Evolutionary conservation across 2,329 filamentous ascomycete genomes (phyloP).

Genomic region (Cercospora beticola): DNA sequence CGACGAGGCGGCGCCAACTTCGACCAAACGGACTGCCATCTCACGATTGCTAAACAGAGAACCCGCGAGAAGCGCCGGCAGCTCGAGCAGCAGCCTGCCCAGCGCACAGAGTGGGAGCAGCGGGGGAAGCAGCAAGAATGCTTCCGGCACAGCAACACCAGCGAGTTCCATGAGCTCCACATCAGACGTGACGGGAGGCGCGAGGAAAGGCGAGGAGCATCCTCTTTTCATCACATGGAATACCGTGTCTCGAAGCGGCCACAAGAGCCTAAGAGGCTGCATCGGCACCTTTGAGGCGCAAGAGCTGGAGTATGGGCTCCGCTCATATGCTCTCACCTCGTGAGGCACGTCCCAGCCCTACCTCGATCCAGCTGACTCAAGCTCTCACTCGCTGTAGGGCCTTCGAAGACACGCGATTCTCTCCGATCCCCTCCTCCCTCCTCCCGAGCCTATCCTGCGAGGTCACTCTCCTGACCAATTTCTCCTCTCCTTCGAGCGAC

Average conservation of each 20-base stretch:
- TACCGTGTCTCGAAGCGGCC: conserved; percentile 60
- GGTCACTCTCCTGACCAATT: conserved; percentile 68
- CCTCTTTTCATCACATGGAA: conserved; percentile 98
- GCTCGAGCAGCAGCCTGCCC: conserved; percentile 34
- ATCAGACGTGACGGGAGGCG: conserved; percentile 46
- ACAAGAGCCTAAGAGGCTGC: conserved; percentile 79
- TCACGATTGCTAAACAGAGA: conserved; percentile 42
- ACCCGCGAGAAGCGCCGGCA: conserved; percentile 23
- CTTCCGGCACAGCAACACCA: conserved; percentile 29
- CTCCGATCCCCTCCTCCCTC: conserved; percentile 63
- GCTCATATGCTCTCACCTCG: conserved; percentile 80
- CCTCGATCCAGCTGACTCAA: background rate
- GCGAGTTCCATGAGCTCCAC: conserved; percentile 46
- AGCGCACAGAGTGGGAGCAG: conserved; percentile 27
- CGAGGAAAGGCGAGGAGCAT: conserved; percentile 42
- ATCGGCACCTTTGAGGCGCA: conserved; percentile 90
- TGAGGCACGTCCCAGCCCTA: conserved; percentile 37
- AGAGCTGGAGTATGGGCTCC: conserved; percentile 69
- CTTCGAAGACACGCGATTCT: conserved; percentile 63
- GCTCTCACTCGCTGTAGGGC: conserved; percentile 45
- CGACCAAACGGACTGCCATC: conserved; percentile 44
- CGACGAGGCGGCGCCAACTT: conserved; percentile 17
- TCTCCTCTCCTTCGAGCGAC: conserved; percentile 59
- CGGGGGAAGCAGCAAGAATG: conserved; percentile 11
- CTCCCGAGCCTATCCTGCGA: conserved; percentile 70